Evolutionary conservation across 768 basidiomycete genomes (phyloP), one percentile per base, ranked within the genome.

Genomic region (Ramaria sp.): DNA sequence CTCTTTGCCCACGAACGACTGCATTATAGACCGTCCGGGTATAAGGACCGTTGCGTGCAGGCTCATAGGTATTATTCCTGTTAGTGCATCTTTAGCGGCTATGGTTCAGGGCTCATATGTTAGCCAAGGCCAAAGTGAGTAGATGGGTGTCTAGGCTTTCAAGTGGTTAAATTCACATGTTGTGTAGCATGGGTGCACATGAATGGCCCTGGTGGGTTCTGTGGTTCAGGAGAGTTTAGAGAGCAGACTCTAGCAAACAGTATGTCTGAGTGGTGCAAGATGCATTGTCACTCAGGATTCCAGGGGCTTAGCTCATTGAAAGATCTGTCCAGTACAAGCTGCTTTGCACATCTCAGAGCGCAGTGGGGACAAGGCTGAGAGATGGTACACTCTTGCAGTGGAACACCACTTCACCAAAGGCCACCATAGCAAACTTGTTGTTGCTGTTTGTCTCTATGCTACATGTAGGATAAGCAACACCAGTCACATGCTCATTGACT

Each of bases 321-420:
- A 84, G 63, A 95, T 98, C 33, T 82, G 85, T 61, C 86, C n/a
- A n/a, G n/a, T n/a, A n/a, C n/a, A n/a, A n/a, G n/a, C n/a, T n/a
- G n/a, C n/a, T n/a, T n/a, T n/a, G n/a, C n/a, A n/a, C n/a, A n/a
- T n/a, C n/a, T n/a, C n/a, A n/a, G n/a, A n/a, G n/a, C n/a, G n/a
- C n/a, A 80, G 63, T 20, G 79, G 80, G 59, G 79, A 89, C 43
- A 80, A 87, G 1, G 95, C 94, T 17, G 83, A 83, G 27, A 81
- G 95, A 24, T 78, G 91, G 62, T 97, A 94, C 71, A 93, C 88
- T 19, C 85, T 98, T 50, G 94, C 93, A 4, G 88, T 98, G 46
- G 87, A 92, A 63, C 86, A 89, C 73, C 89, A 88, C 61, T 99
- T 99, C 68, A 95, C 78, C 3, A 91, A 94, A 68, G 96, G 96